Evolutionary conservation across 2,329 filamentous ascomycete species (phyloP).

Genomic region (Lachnellula cervina): DNA sequence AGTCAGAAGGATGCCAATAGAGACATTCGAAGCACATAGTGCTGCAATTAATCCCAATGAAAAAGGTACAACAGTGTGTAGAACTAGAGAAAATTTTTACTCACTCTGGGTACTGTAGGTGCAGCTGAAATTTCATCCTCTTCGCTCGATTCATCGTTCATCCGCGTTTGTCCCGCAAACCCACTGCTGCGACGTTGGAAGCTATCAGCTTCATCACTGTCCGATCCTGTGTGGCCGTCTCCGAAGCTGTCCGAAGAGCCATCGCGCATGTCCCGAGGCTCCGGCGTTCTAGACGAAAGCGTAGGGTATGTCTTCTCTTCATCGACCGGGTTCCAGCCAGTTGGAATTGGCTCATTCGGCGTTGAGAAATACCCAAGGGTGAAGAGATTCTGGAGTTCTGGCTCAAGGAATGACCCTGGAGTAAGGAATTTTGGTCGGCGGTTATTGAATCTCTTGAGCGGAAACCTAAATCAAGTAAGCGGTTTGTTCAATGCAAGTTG

Average conservation of each 20-base stretch:
- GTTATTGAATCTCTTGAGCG: slow-evolving; percentile 20
- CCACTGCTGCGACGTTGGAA: slow-evolving; percentile 7
- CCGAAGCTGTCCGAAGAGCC: slow-evolving; percentile 19
- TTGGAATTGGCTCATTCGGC: slow-evolving; percentile 56
- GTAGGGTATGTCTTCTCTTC: slow-evolving; percentile 51
- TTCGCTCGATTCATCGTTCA: slow-evolving; percentile 56
- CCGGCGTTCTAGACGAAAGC: slow-evolving; percentile 42
- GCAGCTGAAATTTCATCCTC: slow-evolving; percentile 34
- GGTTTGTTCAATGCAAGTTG: background rate
- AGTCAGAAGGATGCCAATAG: slow-evolving; percentile 18
- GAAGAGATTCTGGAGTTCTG: slow-evolving; percentile 67
- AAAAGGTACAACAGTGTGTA: background rate
- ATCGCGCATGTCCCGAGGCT: slow-evolving; percentile 17
- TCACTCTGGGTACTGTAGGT: slow-evolving; percentile 18
- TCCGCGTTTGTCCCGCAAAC: slow-evolving; percentile 41
- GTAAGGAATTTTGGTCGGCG: slow-evolving; percentile 49
- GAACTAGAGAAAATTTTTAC: slow-evolving; percentile 2
- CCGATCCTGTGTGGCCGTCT: slow-evolving; percentile 40
- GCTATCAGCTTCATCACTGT: slow-evolving; percentile 45
- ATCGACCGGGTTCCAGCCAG: slow-evolving; percentile 62
- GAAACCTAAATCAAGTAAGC: slow-evolving; percentile 5
- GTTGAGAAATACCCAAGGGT: slow-evolving; percentile 62
- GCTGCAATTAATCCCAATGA: too few species aligned
- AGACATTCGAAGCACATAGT: background rate
- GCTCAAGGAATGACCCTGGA: slow-evolving; percentile 53